Evolutionary conservation across 805 yeast genomes (phyloP).

Genomic region (Yarrowia sp.): DNA sequence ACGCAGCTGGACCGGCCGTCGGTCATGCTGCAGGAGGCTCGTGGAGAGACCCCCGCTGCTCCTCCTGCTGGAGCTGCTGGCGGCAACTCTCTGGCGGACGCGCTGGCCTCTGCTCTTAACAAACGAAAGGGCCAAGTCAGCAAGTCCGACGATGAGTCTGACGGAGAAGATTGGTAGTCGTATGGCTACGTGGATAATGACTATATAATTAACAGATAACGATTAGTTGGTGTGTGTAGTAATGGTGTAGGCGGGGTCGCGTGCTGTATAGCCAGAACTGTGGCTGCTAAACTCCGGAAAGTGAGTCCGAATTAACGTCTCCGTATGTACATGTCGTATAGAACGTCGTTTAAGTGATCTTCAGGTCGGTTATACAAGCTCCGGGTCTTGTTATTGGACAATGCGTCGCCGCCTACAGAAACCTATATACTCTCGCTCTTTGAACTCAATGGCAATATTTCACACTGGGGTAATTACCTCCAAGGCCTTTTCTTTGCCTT

Average conservation of each 20-base stretch:
- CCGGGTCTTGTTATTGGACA: no score
- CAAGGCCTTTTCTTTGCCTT: no score
- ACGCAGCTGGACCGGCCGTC: slow-evolving; percentile 78
- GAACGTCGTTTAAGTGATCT: no score
- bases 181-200: not conserved
- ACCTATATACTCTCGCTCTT: no score
- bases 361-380: no score
- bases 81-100: slow-evolving; percentile 73
- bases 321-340: no score
- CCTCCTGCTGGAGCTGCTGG: slow-evolving; percentile 42
- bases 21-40: slow-evolving; percentile 66
- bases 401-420: no score
- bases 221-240: not conserved
- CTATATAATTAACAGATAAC: not conserved
- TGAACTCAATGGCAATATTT: no score
- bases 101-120: slow-evolving; percentile 80
- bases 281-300: no score
- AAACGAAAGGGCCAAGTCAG: slow-evolving; percentile 80
- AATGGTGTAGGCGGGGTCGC: not conserved
- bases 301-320: no score
- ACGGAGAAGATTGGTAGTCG: slow-evolving; percentile 63
- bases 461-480: not conserved
- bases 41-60: slow-evolving; percentile 53
- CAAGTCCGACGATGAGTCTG: slow-evolving; percentile 79
- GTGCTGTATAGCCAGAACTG: no score